phyloP scores from a whole-genome alignment of 2,329 filamentous ascomycete species.

The Ophiosphaerella herpotricha region DNA sequence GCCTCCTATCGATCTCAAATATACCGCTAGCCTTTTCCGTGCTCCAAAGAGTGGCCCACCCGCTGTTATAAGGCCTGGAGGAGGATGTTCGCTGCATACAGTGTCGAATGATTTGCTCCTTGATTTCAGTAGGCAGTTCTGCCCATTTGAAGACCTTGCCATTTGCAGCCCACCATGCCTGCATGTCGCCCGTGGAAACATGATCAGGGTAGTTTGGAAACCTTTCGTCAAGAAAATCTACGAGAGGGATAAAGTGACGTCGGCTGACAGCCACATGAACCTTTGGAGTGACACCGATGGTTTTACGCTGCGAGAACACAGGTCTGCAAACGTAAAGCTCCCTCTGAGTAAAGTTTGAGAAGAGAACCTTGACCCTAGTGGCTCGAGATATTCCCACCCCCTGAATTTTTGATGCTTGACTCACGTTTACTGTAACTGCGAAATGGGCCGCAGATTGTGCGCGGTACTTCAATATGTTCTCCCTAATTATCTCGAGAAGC shows the following conservation, averaged over 20 bases:
- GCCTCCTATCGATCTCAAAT: constrained; percentile 20
- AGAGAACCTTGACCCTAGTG: constrained; percentile 8
- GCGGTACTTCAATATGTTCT: constrained; percentile 8
- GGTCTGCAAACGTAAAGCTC: constrained; percentile 2
- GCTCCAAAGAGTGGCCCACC: neutral
- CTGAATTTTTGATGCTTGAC: neutral
- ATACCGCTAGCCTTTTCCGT: neutral
- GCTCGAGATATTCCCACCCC: neutral
- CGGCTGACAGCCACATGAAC: neutral
- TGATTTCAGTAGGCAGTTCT: constrained; percentile 30
- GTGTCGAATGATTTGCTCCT: constrained; percentile 26
- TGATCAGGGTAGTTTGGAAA: constrained; percentile 6
- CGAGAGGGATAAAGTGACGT: constrained; percentile 2
- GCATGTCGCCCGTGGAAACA: constrained; percentile 4
- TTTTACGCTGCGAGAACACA: neutral
- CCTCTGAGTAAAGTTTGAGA: constrained; percentile 4
- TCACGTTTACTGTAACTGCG: constrained; percentile 2
- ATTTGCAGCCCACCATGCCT: constrained; percentile 30
- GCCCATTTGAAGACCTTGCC: constrained; percentile 32
- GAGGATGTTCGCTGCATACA: constrained; percentile 16
- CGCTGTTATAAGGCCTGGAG: neutral
- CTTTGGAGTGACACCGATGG: neutral
- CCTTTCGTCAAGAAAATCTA: constrained; percentile 3
- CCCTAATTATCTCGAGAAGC: constrained; percentile 7
- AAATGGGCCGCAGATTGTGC: constrained; percentile 11